phyloP scores from a whole-genome alignment of 2,329 filamentous ascomycete species.

The Microcyclospora pomicola region DNA sequence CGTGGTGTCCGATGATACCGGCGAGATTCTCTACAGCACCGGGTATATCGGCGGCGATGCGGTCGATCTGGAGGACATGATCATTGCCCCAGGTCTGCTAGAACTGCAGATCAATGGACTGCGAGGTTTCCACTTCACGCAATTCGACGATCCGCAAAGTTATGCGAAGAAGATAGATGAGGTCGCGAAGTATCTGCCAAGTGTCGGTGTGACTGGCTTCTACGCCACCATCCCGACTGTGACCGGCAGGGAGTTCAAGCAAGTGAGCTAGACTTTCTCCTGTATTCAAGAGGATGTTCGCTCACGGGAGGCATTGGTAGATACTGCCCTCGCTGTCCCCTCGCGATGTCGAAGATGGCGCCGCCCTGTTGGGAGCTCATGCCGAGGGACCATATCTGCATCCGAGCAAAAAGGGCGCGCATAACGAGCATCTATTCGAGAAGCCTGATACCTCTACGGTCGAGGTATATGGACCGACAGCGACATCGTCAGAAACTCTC shows the following conservation, averaged over 20 bases:
- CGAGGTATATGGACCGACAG: slow-evolving; percentile 32
- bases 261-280: slow-evolving; percentile 34
- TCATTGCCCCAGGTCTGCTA: slow-evolving; percentile 41
- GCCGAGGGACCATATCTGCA: slow-evolving; percentile 43
- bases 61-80: slow-evolving; percentile 35
- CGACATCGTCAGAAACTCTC: slow-evolving; percentile 25
- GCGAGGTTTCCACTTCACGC: slow-evolving; percentile 41
- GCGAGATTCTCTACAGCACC: slow-evolving; percentile 28
- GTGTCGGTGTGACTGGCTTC: slow-evolving; percentile 40
- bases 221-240: slow-evolving; percentile 42
- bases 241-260: slow-evolving; percentile 29
- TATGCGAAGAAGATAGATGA: slow-evolving; percentile 33
- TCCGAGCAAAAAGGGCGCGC: slow-evolving; percentile 40
- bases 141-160: slow-evolving; percentile 28
- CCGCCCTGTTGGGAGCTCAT: slow-evolving; percentile 43
- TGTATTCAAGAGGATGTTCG: not conserved
- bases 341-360: slow-evolving; percentile 27
- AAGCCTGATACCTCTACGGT: slow-evolving; percentile 21
- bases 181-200: slow-evolving; percentile 36
- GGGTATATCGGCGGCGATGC: slow-evolving; percentile 32
- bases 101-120: slow-evolving; percentile 43
- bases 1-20: slow-evolving; percentile 32
- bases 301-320: slow-evolving; percentile 17
- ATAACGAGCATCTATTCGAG: slow-evolving; percentile 34
- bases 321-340: slow-evolving; percentile 36